Percentiles rank a stretch among this genome's conserved stretches.
Conservation (phyloP, 2,329 filamentous ascomycete genomes). For the Elsinoe arachidis region DNA sequence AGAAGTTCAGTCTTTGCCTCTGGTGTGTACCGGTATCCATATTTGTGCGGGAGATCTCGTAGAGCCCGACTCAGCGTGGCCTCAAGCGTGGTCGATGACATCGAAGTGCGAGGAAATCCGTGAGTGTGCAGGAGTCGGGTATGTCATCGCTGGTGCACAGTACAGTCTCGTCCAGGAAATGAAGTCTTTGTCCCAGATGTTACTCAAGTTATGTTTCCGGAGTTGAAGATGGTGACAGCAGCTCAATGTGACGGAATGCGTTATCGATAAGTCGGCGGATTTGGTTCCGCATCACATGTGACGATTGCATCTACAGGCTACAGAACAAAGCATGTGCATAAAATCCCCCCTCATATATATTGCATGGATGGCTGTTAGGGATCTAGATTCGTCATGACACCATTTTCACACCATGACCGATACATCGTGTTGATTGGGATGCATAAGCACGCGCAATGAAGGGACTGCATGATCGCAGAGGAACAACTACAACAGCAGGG, state of each 20-base stretch:
- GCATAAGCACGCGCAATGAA: too few species aligned
- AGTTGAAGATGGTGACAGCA: background rate
- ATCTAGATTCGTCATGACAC: too few species aligned
- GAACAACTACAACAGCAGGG: too few species aligned
- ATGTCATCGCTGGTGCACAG: background rate
- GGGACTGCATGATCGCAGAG: too few species aligned
- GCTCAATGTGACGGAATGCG: background rate
- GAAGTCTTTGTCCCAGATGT: too few species aligned
- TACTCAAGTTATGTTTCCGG: background rate
- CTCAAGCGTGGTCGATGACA: conserved; percentile 38
- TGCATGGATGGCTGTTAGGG: too few species aligned
- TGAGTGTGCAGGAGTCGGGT: too few species aligned
- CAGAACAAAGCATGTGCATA: too few species aligned
- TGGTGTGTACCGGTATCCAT: conserved; percentile 67
- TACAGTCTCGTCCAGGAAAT: background rate
- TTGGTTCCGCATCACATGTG: background rate
- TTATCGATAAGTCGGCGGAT: background rate
- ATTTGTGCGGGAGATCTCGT: conserved; percentile 63
- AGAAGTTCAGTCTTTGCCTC: conserved; percentile 65
- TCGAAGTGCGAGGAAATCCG: conserved; percentile 15
- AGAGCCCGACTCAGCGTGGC: conserved; percentile 63
- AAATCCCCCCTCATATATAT: too few species aligned
- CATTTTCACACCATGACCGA: too few species aligned
- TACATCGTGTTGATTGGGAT: too few species aligned
- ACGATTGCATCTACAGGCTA: too few species aligned